Conservation (phyloP, 495 filamentous ascomycete species). For the Aspergillus baeticus region DNA sequence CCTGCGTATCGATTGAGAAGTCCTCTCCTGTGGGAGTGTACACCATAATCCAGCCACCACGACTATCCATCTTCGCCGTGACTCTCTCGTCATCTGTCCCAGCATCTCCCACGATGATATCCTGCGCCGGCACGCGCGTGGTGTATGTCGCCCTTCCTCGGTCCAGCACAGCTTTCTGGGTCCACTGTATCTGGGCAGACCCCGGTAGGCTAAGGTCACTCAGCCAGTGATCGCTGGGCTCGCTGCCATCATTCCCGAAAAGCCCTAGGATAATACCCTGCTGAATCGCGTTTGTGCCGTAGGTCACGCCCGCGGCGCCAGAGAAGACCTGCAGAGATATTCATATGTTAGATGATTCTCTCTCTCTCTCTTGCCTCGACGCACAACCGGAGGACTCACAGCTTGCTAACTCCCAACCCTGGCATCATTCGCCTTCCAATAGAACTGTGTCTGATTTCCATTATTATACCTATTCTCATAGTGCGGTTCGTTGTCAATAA, state of each 20-base stretch:
- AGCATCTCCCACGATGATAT: slow-evolving; percentile 8
- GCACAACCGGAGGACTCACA: too few species aligned
- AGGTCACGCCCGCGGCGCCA: slow-evolving; percentile 3
- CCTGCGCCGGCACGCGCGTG: slow-evolving; percentile 5
- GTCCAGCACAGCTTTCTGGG: slow-evolving; percentile 7
- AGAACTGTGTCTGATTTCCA: too few species aligned
- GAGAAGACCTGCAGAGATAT: slow-evolving; percentile 6
- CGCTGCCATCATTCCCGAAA: neutral
- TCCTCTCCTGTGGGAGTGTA: slow-evolving; percentile 8
- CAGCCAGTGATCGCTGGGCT: neutral
- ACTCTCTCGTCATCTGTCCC: slow-evolving; percentile 1
- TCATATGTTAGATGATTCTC: neutral
- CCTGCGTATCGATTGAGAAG: too few species aligned
- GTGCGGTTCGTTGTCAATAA: slow-evolving; percentile 9
- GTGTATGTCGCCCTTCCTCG: neutral
- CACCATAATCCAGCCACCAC: slow-evolving; percentile 8
- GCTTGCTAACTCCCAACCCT: slow-evolving; percentile 7
- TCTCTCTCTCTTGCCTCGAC: too few species aligned
- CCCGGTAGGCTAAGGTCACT: neutral
- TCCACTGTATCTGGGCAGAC: slow-evolving; percentile 7
- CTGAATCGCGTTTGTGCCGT: slow-evolving; percentile 3
- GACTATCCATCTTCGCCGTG: neutral
- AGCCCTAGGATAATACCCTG: slow-evolving; percentile 1
- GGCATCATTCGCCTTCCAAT: slow-evolving; percentile 12
- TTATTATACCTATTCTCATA: slow-evolving; percentile 13